These are phyloP conservation scores for Streptanthus diversifolius DNA, from an alignment of 345 rosid species.

Conservation along the genomic window DNA sequence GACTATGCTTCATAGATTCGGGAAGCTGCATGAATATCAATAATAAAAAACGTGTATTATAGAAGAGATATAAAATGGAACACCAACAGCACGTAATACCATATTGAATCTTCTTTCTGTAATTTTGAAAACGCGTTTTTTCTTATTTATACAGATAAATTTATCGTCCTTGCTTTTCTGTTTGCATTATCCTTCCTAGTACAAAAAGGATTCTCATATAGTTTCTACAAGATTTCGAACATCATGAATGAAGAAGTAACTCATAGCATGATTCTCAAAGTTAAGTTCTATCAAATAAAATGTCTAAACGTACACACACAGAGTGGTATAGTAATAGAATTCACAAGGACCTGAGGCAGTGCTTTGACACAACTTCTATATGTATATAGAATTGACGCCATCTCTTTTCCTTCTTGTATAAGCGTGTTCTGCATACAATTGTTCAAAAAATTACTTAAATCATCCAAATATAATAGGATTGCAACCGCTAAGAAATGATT, in stretches of 20 bases:
- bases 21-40: constrained; percentile 63
- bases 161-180: neutral
- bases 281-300: neutral
- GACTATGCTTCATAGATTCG: constrained; percentile 98
- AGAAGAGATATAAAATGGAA: neutral
- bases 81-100: neutral
- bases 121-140: neutral
- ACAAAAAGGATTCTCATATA: neutral
- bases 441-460: neutral
- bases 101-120: neutral
- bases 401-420: constrained; percentile 94
- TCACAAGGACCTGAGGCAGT: constrained; percentile 77
- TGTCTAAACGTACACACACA: neutral
- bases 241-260: neutral
- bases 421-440: constrained; percentile 65
- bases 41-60: neutral
- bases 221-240: neutral
- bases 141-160: neutral
- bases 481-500: constrained; percentile 43
- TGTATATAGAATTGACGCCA: constrained; percentile 93
- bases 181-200: neutral
- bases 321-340: neutral
- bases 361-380: constrained; percentile 99
- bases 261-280: neutral
- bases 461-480: constrained; percentile 3